Percentiles rank a stretch among this genome's conserved stretches.
Evolutionary conservation across 192 early-diverging fungal genomes (phyloP).

Genomic region (Gaertneriomyces sp.): DNA sequence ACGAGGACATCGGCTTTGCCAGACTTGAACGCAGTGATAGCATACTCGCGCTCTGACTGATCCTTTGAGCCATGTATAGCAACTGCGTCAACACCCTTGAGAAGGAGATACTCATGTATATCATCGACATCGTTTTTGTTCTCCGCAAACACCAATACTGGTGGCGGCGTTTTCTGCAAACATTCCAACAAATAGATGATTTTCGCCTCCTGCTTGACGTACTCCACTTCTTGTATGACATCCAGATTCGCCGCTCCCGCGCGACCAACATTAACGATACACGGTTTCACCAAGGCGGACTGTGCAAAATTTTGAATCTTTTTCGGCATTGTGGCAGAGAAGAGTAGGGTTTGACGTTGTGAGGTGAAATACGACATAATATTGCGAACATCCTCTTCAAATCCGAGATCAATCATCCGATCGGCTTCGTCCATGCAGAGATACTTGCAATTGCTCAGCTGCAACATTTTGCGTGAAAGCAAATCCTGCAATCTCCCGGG

Average conservation of each 20-base stretch:
- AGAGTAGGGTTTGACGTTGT: conserved; percentile 96
- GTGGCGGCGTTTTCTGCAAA: conserved; percentile 94
- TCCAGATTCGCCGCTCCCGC: conserved; percentile 95
- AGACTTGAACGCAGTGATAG: conserved; percentile 83
- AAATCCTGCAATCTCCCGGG: conserved; percentile 93
- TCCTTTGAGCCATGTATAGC: conserved; percentile 95
- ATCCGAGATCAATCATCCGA: conserved; percentile 98
- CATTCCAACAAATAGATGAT: conserved; percentile 93
- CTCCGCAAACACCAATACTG: conserved; percentile 93
- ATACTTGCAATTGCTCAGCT: conserved; percentile 78
- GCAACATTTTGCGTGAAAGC: conserved; percentile 81
- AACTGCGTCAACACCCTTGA: conserved; percentile 92
- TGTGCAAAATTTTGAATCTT: conserved; percentile 97
- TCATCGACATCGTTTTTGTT: conserved; percentile 99
- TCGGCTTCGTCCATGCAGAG: conserved; percentile 98
- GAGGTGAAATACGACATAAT: conserved; percentile 91
- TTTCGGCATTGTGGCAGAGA: conserved; percentile 95
- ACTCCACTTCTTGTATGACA: conserved; percentile 96
- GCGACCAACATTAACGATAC: conserved; percentile 96
- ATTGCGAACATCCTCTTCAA: conserved; percentile 93
- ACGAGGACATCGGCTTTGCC: conserved; percentile 93
- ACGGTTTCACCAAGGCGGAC: conserved; percentile 80
- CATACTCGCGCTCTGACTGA: conserved; percentile 97
- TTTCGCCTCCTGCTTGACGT: conserved; percentile 93
- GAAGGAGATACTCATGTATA: conserved; percentile 92